Percentiles rank a stretch among this genome's conserved stretches.
These are phyloP conservation scores for Olyra latifolia DNA, from an alignment of 176 grass and related monocot species.

Conservation along the genomic window DNA sequence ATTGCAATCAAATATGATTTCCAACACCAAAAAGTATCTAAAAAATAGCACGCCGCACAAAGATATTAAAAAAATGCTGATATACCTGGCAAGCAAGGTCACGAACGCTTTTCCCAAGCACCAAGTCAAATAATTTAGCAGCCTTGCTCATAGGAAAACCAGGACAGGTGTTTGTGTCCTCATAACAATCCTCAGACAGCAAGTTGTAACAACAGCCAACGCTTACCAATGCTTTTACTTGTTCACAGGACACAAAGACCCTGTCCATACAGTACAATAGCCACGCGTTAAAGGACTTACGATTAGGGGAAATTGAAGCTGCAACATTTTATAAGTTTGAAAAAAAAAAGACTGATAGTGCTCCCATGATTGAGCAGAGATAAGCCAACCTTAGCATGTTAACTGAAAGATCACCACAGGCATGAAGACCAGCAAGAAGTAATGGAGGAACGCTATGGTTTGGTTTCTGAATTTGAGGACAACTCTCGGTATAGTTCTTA, in stretches of 20 bases:
- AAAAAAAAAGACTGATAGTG: conserved; percentile 1
- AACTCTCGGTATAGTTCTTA: conserved; percentile 3
- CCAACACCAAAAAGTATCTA: background rate
- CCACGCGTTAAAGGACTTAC: conserved; percentile 32
- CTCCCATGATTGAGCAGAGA: conserved; percentile 14
- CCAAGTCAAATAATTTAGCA: conserved; percentile 47
- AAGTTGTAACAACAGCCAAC: conserved; percentile 94
- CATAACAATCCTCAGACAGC: conserved; percentile 59
- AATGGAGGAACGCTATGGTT: conserved; percentile 39
- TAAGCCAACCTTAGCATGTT: conserved; percentile 89
- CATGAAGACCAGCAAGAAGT: conserved; percentile 89
- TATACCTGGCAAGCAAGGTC: conserved; percentile 93
- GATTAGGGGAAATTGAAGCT: background rate
- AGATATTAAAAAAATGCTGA: background rate
- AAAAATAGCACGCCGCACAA: background rate
- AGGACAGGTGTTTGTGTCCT: conserved; percentile 30
- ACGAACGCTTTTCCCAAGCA: conserved; percentile 75
- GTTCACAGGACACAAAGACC: conserved; percentile 68
- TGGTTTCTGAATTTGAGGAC: conserved; percentile 28
- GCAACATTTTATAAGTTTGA: background rate
- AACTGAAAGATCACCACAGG: conserved; percentile 95
- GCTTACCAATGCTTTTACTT: conserved; percentile 71
- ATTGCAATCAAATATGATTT: conserved; percentile 3
- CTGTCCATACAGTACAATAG: conserved; percentile 52
- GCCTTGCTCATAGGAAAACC: conserved; percentile 85